These are phyloP conservation scores for Pythium angustatum DNA, from an alignment of 352 stramenopile genomes.

Conservation along the genomic window DNA sequence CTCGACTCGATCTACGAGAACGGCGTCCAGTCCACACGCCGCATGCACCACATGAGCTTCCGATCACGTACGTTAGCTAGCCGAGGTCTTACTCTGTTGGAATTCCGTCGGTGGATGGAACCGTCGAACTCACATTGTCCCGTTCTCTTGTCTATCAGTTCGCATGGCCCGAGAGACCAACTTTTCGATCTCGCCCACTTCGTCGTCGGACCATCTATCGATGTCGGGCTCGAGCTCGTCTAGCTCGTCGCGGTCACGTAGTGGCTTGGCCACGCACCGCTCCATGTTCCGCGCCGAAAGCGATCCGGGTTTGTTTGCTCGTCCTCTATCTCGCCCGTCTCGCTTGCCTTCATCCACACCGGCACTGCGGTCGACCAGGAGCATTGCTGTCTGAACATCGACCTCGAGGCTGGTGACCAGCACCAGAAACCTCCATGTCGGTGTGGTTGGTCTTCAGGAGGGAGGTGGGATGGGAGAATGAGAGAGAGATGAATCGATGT, in stretches of 20 bases:
- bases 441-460: too few species aligned
- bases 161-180: conserved; percentile 30
- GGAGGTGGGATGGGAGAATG: too few species aligned
- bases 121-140: not conserved
- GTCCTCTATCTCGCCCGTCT: not conserved
- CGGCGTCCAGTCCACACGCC: conserved; percentile 8
- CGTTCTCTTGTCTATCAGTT: conserved; percentile 9
- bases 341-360: not conserved
- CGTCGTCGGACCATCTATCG: conserved; percentile 1
- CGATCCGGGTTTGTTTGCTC: conserved; percentile 8
- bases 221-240: conserved; percentile 14
- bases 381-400: too few species aligned
- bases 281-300: conserved; percentile 21
- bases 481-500: too few species aligned
- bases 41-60: conserved; percentile 33
- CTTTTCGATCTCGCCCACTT: conserved; percentile 27
- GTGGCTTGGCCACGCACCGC: conserved; percentile 1
- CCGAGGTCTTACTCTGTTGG: not conserved
- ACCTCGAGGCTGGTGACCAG: too few species aligned
- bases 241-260: not conserved
- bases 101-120: not conserved
- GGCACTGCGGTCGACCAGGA: not conserved
- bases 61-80: conserved; percentile 32
- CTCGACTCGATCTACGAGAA: conserved; percentile 28
- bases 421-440: too few species aligned